Percentiles rank a stretch among this genome's conserved stretches.
These are phyloP conservation scores for Aspergillus sp. DNA, from an alignment of 2,329 filamentous ascomycete species.

Conservation along the genomic window DNA sequence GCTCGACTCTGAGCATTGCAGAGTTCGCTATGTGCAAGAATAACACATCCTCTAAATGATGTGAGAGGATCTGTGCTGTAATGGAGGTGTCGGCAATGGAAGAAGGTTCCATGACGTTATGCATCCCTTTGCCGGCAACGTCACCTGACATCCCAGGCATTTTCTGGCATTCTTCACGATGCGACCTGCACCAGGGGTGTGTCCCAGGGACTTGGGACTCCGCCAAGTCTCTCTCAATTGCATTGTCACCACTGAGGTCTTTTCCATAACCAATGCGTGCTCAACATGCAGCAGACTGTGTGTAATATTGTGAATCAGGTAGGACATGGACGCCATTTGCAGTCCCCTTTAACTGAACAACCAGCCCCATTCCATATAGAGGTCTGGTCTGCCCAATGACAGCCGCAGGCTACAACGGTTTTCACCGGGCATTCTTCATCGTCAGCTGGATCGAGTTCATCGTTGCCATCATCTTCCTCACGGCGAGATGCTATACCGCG, in stretches of 20 bases:
- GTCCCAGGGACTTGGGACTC: too few species aligned
- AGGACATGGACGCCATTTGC: too few species aligned
- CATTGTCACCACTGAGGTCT: too few species aligned
- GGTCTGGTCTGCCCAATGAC: not conserved
- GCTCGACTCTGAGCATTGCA: too few species aligned
- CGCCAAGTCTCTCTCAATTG: too few species aligned
- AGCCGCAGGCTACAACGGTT: not conserved
- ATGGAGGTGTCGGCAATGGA: not conserved
- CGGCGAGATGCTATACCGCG: constrained; percentile 17
- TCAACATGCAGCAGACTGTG: too few species aligned
- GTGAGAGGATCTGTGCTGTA: too few species aligned
- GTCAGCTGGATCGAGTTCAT: constrained; percentile 16
- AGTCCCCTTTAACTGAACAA: not conserved
- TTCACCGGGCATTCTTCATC: constrained; percentile 10
- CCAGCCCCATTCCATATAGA: not conserved
- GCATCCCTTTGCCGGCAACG: not conserved
- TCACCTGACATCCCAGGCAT: not conserved
- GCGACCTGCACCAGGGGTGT: not conserved
- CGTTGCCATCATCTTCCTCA: constrained; percentile 12
- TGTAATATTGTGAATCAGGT: too few species aligned
- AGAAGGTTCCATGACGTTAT: not conserved
- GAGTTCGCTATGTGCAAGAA: too few species aligned
- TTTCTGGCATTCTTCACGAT: not conserved
- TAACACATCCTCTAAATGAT: too few species aligned
- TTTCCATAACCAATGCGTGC: too few species aligned